Conservation (phyloP, 2,329 filamentous ascomycete species). For the Phoma herbarum region DNA sequence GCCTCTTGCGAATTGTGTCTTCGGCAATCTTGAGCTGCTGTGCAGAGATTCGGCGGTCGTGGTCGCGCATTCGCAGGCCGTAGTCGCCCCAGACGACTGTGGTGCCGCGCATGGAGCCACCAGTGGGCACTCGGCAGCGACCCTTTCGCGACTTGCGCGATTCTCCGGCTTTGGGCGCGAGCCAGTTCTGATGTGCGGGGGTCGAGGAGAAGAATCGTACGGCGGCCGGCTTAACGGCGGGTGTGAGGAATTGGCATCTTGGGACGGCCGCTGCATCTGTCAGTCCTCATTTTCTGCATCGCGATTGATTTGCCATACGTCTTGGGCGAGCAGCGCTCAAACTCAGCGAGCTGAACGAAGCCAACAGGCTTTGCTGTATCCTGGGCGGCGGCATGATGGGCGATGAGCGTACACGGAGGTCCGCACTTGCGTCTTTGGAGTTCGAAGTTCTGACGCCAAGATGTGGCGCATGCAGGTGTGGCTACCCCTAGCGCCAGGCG, state of each 20-base stretch:
- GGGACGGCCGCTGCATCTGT: slow-evolving; percentile 32
- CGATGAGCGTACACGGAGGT: slow-evolving; percentile 12
- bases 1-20: slow-evolving; percentile 87
- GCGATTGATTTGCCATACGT: slow-evolving; percentile 24
- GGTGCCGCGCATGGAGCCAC: slow-evolving; percentile 89
- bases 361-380: slow-evolving; percentile 46
- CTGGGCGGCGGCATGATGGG: slow-evolving; percentile 53
- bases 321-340: slow-evolving; percentile 34
- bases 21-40: slow-evolving; percentile 88
- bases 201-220: slow-evolving; percentile 78
- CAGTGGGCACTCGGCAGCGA: slow-evolving; percentile 84
- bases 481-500: slow-evolving; percentile 12
- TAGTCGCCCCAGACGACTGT: slow-evolving; percentile 97
- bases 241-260: slow-evolving; percentile 49
- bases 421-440: slow-evolving; percentile 6
- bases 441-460: slow-evolving; percentile 42
- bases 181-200: slow-evolving; percentile 71
- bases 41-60: slow-evolving; percentile 89
- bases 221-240: slow-evolving; percentile 7
- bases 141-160: slow-evolving; percentile 91
- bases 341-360: slow-evolving; percentile 46
- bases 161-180: slow-evolving; percentile 80
- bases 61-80: slow-evolving; percentile 90
- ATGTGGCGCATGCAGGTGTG: slow-evolving; percentile 23
- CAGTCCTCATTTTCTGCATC: not conserved